Percentiles rank a stretch among this genome's conserved stretches.
Conservation (phyloP, 768 basidiomycete genomes). For the Solioccasus polychromus region DNA sequence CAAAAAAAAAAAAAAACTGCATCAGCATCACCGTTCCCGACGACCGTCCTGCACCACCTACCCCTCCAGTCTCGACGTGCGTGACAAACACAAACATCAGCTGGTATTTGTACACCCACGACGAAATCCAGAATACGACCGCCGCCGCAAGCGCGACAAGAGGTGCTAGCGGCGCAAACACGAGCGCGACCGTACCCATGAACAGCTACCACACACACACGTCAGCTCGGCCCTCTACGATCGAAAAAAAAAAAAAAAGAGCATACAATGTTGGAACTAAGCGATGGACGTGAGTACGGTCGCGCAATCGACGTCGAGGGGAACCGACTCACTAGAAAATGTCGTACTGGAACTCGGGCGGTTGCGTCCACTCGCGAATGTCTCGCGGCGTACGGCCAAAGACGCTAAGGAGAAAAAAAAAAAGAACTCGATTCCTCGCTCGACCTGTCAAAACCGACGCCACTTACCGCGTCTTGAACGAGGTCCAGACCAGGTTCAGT, state of each 20-base stretch:
- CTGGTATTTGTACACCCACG: conserved; percentile 93
- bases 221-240: conserved; percentile 6
- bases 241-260: not conserved
- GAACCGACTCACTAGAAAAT: conserved; percentile 67
- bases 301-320: not conserved
- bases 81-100: conserved; percentile 92
- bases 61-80: conserved; percentile 90
- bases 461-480: conserved; percentile 75
- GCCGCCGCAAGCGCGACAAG: conserved; percentile 81
- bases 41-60: conserved; percentile 39
- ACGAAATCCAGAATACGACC: conserved; percentile 83
- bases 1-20: conserved; percentile 1
- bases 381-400: conserved; percentile 90
- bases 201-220: conserved; percentile 50
- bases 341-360: conserved; percentile 84
- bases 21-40: not conserved
- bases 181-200: conserved; percentile 89
- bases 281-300: not conserved
- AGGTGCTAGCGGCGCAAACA: conserved; percentile 94
- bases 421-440: conserved; percentile 3
- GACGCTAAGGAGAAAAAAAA: conserved; percentile 40
- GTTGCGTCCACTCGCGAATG: conserved; percentile 86
- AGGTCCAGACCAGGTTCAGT: conserved; percentile 81
- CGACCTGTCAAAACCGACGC: not conserved
- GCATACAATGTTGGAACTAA: conserved; percentile 56